Percentiles rank a stretch among this genome's conserved stretches.
Conservation (phyloP, 345 rosid species). For the Arabidopsis suecica region DNA sequence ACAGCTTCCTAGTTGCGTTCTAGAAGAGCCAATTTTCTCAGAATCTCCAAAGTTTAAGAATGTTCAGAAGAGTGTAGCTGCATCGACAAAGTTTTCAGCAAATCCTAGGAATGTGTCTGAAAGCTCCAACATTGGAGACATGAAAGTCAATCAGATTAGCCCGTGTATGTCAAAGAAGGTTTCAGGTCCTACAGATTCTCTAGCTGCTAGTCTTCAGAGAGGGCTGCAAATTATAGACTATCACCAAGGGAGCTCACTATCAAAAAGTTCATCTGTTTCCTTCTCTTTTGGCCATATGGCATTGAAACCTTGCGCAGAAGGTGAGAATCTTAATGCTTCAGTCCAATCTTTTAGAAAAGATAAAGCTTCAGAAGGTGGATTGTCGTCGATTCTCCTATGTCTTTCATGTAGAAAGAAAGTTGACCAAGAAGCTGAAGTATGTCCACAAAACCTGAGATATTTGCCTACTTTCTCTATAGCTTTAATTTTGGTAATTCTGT, state of each 20-base stretch:
- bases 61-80: slow-evolving; percentile 59
- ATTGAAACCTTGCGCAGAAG: slow-evolving; percentile 70
- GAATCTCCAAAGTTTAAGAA: slow-evolving; percentile 85
- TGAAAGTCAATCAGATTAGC: slow-evolving; percentile 53
- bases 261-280: slow-evolving; percentile 67
- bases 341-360: slow-evolving; percentile 51
- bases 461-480: background rate
- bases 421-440: slow-evolving; percentile 39
- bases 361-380: slow-evolving; percentile 41
- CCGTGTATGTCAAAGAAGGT: slow-evolving; percentile 72
- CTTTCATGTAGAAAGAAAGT: slow-evolving; percentile 68
- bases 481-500: slow-evolving; percentile 6
- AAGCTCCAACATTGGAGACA: slow-evolving; percentile 41
- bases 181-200: slow-evolving; percentile 68
- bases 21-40: slow-evolving; percentile 67
- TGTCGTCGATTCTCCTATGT: slow-evolving; percentile 52
- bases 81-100: slow-evolving; percentile 52
- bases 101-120: slow-evolving; percentile 54
- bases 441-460: background rate
- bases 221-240: slow-evolving; percentile 82
- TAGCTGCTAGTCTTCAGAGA: slow-evolving; percentile 91
- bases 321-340: slow-evolving; percentile 53
- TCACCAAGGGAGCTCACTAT: slow-evolving; percentile 61
- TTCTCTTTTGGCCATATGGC: slow-evolving; percentile 82
- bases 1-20: slow-evolving; percentile 53